A percentile compares a stretch with the other conserved stretches of the same genome.
phyloP scores from a whole-genome alignment of 1,139 yeast species.

The Wickerhamomyces sp. region DNA sequence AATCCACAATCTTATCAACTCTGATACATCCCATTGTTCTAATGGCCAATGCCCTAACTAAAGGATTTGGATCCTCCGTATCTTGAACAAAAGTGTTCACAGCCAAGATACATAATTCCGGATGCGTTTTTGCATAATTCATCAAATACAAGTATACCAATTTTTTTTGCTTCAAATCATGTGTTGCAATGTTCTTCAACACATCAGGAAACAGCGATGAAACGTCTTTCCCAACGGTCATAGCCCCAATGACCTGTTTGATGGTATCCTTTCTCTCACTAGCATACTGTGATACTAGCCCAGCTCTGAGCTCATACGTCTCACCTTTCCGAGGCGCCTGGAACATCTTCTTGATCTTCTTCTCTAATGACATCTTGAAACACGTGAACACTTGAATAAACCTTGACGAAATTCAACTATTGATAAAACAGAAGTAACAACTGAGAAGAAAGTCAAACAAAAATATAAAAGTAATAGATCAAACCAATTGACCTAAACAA shows the following conservation, averaged over 20 bases:
- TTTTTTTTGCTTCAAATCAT: conserved; percentile 94
- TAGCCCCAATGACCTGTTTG: conserved; percentile 93
- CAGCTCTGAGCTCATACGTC: conserved; percentile 81
- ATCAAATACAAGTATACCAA: conserved; percentile 89
- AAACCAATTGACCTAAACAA: too few relatives aligned
- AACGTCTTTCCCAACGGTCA: conserved; percentile 99
- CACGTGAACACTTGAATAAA: too few relatives aligned
- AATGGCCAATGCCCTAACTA: conserved; percentile 92
- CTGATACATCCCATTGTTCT: conserved; percentile 98
- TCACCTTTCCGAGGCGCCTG: conserved; percentile 71
- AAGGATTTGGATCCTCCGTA: conserved; percentile 94
- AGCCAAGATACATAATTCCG: conserved; percentile 92
- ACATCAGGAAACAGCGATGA: conserved; percentile 94
- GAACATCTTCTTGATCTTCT: conserved; percentile 48
- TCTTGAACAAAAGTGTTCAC: conserved; percentile 97
- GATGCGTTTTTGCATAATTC: conserved; percentile 96
- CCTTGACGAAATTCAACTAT: too few relatives aligned
- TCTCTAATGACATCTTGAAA: conserved; percentile 36
- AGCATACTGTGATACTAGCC: conserved; percentile 92
- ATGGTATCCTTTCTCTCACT: conserved; percentile 94
- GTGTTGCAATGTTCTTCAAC: conserved; percentile 93
- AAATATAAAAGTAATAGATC: too few relatives aligned
- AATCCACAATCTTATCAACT: conserved; percentile 92
- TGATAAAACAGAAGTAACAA: too few relatives aligned
- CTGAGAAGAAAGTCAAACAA: too few relatives aligned